Conservation (phyloP, 495 filamentous ascomycete species). For the Neurospora sp. region DNA sequence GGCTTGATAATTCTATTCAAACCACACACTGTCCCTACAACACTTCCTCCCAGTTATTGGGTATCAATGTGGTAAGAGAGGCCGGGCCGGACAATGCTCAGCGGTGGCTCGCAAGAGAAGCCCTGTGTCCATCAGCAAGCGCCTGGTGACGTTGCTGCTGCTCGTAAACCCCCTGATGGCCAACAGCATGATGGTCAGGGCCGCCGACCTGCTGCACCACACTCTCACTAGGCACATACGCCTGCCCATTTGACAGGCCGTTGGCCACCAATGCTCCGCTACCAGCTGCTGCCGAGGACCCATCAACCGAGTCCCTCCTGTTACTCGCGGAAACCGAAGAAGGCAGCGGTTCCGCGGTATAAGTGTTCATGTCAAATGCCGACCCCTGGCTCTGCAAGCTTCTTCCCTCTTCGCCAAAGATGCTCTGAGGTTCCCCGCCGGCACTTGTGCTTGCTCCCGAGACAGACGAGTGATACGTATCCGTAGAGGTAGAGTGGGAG, state of each 20-base stretch:
- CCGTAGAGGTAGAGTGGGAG: constrained; percentile 4
- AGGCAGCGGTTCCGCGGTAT: constrained; percentile 11
- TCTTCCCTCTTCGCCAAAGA: constrained; percentile 14
- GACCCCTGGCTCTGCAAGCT: constrained; percentile 14
- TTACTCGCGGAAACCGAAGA: background rate
- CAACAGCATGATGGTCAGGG: background rate
- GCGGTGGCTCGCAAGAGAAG: background rate
- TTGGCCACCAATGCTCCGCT: background rate
- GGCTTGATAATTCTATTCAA: background rate
- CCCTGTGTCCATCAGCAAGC: background rate
- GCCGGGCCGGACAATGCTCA: background rate
- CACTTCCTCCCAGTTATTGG: background rate
- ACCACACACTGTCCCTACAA: background rate
- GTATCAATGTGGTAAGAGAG: background rate
- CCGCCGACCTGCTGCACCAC: background rate
- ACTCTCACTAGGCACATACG: constrained; percentile 17
- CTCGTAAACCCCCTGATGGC: background rate
- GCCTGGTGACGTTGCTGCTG: background rate
- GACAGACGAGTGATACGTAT: constrained; percentile 6
- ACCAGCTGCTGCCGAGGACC: constrained; percentile 7
- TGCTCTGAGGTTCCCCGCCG: constrained; percentile 5
- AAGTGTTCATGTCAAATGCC: constrained; percentile 11
- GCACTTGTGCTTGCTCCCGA: constrained; percentile 5
- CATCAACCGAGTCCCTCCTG: constrained; percentile 9
- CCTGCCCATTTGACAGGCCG: constrained; percentile 13